A percentile compares a stretch with the other conserved stretches of the same genome.
Conservation (phyloP, 345 rosid genomes). For the Salix brachista region DNA sequence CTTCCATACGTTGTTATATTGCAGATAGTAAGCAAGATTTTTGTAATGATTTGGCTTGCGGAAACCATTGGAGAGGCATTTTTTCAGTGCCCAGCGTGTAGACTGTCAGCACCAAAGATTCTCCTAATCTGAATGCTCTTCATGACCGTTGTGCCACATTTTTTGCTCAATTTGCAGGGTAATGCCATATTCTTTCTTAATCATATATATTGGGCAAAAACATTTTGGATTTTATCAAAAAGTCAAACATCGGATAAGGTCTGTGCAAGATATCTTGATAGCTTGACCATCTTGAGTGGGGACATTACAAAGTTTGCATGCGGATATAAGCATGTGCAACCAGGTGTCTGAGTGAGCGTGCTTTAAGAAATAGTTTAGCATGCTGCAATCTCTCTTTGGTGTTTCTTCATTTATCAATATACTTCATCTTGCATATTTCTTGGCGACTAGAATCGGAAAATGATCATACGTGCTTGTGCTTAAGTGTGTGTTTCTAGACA, state of each 20-base stretch:
- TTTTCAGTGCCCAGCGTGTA: conserved; percentile 42
- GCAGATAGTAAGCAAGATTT: conserved; percentile 65
- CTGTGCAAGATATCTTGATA: neutral
- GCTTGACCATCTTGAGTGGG: neutral
- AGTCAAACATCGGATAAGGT: neutral
- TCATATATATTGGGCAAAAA: neutral
- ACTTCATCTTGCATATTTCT: neutral
- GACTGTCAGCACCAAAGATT: conserved; percentile 68
- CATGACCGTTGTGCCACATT: conserved; percentile 55
- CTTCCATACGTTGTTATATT: conserved; percentile 6
- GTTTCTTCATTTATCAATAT: neutral
- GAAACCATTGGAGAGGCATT: conserved; percentile 88
- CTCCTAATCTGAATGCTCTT: conserved; percentile 47
- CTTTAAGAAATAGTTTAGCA: neutral
- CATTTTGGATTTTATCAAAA: neutral
- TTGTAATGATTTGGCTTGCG: conserved; percentile 83
- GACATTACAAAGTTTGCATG: neutral
- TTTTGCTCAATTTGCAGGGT: conserved; percentile 66
- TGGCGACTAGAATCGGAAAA: neutral
- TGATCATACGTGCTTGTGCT: neutral
- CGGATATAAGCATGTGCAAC: neutral
- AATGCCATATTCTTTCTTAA: conserved; percentile 10
- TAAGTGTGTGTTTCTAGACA: neutral
- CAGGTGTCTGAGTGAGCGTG: neutral
- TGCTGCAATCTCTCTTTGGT: neutral